These are phyloP conservation scores for Powellomyces hirtus DNA, from an alignment of 192 early-diverging fungal species.

Conservation along the genomic window DNA sequence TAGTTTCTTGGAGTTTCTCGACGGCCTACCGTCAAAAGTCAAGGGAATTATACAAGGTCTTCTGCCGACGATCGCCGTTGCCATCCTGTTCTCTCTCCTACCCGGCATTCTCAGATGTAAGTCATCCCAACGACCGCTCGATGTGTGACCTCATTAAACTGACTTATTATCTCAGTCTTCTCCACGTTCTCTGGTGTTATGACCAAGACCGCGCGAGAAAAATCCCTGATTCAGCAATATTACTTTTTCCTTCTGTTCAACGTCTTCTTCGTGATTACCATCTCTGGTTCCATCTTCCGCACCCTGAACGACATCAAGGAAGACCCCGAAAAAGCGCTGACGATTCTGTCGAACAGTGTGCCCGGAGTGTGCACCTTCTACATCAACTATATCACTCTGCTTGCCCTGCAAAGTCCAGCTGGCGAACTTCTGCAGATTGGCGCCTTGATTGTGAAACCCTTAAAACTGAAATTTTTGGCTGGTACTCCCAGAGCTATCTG, in stretches of 20 bases:
- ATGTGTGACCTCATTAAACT: too few species aligned
- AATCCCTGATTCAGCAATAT: slow-evolving; percentile 67
- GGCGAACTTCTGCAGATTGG: slow-evolving; percentile 65
- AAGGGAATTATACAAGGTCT: slow-evolving; percentile 68
- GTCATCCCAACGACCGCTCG: too few species aligned
- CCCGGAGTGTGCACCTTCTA: slow-evolving; percentile 76
- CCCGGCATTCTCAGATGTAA: slow-evolving; percentile 62
- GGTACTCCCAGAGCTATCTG: slow-evolving; percentile 61
- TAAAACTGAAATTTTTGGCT: slow-evolving; percentile 49
- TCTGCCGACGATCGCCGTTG: slow-evolving; percentile 66
- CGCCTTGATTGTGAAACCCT: slow-evolving; percentile 56
- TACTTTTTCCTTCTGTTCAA: slow-evolving; percentile 69
- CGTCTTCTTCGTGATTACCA: slow-evolving; percentile 65
- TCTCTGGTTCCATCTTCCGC: slow-evolving; percentile 57
- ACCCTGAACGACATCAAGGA: slow-evolving; percentile 47
- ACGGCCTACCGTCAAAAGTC: slow-evolving; percentile 17
- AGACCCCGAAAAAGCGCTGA: slow-evolving; percentile 40
- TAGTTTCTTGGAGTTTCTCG: slow-evolving; percentile 12
- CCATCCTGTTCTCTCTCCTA: slow-evolving; percentile 63
- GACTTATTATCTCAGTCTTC: slow-evolving; percentile 11
- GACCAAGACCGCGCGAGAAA: slow-evolving; percentile 43
- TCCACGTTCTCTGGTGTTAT: slow-evolving; percentile 20
- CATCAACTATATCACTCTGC: slow-evolving; percentile 73
- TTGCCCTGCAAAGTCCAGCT: slow-evolving; percentile 57
- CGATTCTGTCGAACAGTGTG: slow-evolving; percentile 49